Conservation (phyloP, 306 rosid species). For the Cicer pinnatifidum region DNA sequence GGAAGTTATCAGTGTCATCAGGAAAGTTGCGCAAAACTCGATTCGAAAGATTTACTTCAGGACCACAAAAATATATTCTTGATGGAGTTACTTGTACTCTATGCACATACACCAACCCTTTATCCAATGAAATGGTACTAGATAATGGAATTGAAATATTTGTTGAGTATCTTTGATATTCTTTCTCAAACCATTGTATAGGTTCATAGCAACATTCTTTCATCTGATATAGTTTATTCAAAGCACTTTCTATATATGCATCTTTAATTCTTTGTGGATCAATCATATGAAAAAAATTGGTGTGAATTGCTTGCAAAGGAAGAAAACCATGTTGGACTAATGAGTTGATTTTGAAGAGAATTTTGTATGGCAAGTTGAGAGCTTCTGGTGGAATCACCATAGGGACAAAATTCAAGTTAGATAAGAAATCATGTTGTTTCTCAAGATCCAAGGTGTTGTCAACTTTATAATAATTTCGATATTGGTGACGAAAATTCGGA, state of each 20-base stretch:
- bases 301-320: slow-evolving; percentile 56
- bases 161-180: slow-evolving; percentile 62
- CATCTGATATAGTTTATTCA: slow-evolving; percentile 55
- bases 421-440: slow-evolving; percentile 43
- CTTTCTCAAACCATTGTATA: slow-evolving; percentile 58
- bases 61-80: slow-evolving; percentile 67
- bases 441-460: slow-evolving; percentile 37
- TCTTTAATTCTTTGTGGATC: slow-evolving; percentile 52
- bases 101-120: slow-evolving; percentile 70
- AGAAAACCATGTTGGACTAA: slow-evolving; percentile 70
- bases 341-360: slow-evolving; percentile 60
- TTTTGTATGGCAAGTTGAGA: slow-evolving; percentile 57
- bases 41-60: slow-evolving; percentile 82
- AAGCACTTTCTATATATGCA: slow-evolving; percentile 59
- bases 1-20: slow-evolving; percentile 59
- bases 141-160: slow-evolving; percentile 35
- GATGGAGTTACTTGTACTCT: slow-evolving; percentile 78
- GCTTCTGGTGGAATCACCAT: slow-evolving; percentile 59
- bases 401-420: slow-evolving; percentile 56
- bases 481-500: slow-evolving; percentile 60
- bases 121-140: slow-evolving; percentile 52
- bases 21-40: slow-evolving; percentile 66
- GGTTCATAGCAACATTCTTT: slow-evolving; percentile 75
- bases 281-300: slow-evolving; percentile 47
- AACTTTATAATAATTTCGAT: slow-evolving; percentile 55